A percentile compares a stretch with the other conserved stretches of the same genome.
phyloP scores from a whole-genome alignment of 108 stramenopile genomes.

The Conticribra weissflogii region DNA sequence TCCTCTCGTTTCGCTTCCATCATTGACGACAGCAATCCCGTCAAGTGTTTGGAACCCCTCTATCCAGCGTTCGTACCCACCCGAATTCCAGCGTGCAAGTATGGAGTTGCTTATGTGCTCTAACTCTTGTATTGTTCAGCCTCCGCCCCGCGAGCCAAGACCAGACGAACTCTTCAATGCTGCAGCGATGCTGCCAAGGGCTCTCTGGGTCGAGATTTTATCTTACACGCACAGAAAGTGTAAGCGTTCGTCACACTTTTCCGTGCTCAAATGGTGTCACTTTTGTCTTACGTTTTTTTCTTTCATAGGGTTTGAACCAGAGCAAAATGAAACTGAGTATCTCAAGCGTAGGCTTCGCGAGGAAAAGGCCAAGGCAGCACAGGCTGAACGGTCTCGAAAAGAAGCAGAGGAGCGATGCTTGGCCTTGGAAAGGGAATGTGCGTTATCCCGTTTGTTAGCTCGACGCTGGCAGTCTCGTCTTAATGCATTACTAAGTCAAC shows the following conservation, averaged over 20 bases:
- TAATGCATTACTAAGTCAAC: slow-evolving; percentile 41
- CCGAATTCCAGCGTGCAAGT: slow-evolving; percentile 62
- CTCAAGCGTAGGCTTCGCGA: slow-evolving; percentile 68
- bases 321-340: slow-evolving; percentile 60
- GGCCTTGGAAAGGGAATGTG: slow-evolving; percentile 61
- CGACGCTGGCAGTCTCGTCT: slow-evolving; percentile 71
- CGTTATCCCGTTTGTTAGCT: slow-evolving; percentile 68
- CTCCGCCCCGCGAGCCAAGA: slow-evolving; percentile 37
- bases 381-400: slow-evolving; percentile 58
- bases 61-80: slow-evolving; percentile 59
- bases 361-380: slow-evolving; percentile 60
- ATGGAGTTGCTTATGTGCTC: slow-evolving; percentile 73
- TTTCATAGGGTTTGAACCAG: slow-evolving; percentile 74
- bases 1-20: slow-evolving; percentile 48
- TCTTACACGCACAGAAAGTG: slow-evolving; percentile 82
- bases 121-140: slow-evolving; percentile 58
- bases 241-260: slow-evolving; percentile 47
- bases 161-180: slow-evolving; percentile 53
- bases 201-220: slow-evolving; percentile 81
- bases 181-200: slow-evolving; percentile 71
- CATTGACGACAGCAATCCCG: slow-evolving; percentile 57
- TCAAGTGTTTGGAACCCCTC: slow-evolving; percentile 77
- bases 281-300: background rate
- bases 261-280: no score
- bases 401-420: slow-evolving; percentile 60